phyloP scores from a whole-genome alignment of 139 green algal genomes.

The Chlamydomonas incerta region DNA sequence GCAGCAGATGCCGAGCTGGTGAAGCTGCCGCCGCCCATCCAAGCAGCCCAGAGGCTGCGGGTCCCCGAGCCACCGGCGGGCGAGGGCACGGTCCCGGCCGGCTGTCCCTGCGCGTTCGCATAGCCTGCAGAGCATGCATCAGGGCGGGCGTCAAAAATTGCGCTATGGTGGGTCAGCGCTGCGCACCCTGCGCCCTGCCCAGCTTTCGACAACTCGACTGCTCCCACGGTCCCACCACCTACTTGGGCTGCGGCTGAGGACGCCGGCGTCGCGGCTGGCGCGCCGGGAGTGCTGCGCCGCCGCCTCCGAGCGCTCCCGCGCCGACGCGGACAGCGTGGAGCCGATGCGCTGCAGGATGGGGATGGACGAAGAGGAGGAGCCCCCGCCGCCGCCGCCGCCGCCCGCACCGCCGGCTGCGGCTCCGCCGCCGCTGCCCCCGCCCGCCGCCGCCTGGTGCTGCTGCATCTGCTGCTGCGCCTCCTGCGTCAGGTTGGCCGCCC shows the following conservation, averaged over 20 bases:
- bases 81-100: too few species aligned
- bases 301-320: too few species aligned
- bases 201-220: too few species aligned
- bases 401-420: neutral
- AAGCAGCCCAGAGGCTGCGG: neutral
- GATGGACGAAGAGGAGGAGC: neutral
- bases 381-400: neutral
- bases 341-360: too few species aligned
- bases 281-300: too few species aligned
- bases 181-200: too few species aligned
- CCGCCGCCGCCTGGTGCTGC: neutral
- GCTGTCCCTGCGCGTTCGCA: neutral
- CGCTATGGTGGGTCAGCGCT: too few species aligned
- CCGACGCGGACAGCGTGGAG: too few species aligned
- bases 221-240: too few species aligned
- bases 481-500: conserved; percentile 1
- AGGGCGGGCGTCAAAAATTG: too few species aligned
- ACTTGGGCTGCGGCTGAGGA: conserved; percentile 13
- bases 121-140: neutral
- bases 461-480: neutral
- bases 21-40: neutral
- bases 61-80: neutral
- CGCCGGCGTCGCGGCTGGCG: neutral
- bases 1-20: conserved; percentile 1
- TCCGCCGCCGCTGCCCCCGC: too few species aligned